phyloP scores from a whole-genome alignment of 805 yeast species.

The Pichia paraexigua region DNA sequence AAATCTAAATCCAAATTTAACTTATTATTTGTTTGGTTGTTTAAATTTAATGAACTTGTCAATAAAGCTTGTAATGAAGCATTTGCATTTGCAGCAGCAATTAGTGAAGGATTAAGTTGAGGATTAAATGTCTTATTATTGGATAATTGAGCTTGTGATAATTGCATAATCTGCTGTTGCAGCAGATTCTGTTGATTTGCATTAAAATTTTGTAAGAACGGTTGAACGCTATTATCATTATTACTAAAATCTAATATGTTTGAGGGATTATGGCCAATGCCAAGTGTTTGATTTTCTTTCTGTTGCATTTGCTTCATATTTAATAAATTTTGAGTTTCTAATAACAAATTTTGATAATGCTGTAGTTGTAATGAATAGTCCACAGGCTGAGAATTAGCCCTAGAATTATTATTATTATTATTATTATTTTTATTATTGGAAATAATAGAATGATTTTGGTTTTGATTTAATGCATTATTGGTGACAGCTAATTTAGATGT shows the following conservation, averaged over 20 bases:
- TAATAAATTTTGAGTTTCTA: conserved; percentile 23
- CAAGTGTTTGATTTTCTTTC: background rate
- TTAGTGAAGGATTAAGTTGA: conserved; percentile 4
- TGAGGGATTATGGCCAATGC: background rate
- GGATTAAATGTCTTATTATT: conserved; percentile 1
- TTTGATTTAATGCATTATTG: conserved; percentile 15
- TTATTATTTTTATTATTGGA: background rate
- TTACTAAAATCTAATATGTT: background rate
- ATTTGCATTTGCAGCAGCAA: background rate
- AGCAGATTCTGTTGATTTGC: conserved; percentile 2
- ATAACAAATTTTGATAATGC: conserved; percentile 26
- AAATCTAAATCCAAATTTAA: background rate
- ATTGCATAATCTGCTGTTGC: conserved; percentile 9
- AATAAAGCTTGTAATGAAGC: background rate
- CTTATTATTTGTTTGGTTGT: background rate
- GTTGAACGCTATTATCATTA: conserved; percentile 1
- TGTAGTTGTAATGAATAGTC: conserved; percentile 28
- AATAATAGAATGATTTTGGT: background rate
- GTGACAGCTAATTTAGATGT: conserved; percentile 4
- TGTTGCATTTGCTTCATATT: conserved; percentile 13
- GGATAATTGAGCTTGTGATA: conserved; percentile 5
- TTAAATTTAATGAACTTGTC: background rate
- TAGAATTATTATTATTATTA: background rate
- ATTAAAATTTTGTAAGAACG: conserved; percentile 2
- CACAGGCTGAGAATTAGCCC: conserved; percentile 17